Evolutionary conservation across 2,329 filamentous ascomycete species (phyloP), one percentile per base, ranked within the genome.

Genomic region (Esteya vermicola): DNA sequence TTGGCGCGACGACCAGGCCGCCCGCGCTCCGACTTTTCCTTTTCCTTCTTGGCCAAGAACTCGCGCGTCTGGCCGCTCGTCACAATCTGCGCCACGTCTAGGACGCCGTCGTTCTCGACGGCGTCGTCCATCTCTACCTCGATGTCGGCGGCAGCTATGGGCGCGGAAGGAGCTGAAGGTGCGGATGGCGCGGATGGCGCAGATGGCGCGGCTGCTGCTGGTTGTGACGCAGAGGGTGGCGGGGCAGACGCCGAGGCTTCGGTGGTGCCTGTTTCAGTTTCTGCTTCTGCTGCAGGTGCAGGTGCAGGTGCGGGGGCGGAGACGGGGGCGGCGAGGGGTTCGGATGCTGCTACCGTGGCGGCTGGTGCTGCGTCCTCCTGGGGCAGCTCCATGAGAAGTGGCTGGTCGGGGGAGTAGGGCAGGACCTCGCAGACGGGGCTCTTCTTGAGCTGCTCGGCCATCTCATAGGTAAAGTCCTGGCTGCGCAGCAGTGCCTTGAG

Each of bases 1-100:
- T 78, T 76, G 19, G 63, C 68, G 32, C 69, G 68, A 51, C 80
- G 81, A 48, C 70, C 75, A 19, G 68, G 64, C 43, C 71, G 70
- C 4, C 61, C 64, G 57, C 75, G 79, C 44, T 81, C 77, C 6
- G 68, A 67, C 65, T 84, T 88, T 53, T 88, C 81, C 54, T 78
- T 81, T 53, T 89, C 83, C 56, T 84, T 85, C 60, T 84, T 83
- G 9, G 82, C 84, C 6, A 91, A 63, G 50, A 86, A 89, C 51
- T 91, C 84, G 49, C 77, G 75, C 49, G 85, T 85, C 56, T 85
- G 82, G 25, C 84, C 84, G 49, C 77, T 81, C 1, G 81, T 81
- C 27, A 91, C 83, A 47, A 91, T 88, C 48, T 72, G 81, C n/a
- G 84, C 85, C 35, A 91, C 82, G 49, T 91, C 82, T 4, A 91